Conservation (phyloP, 805 yeast genomes). For the Alloascoidea hylecoeti region DNA sequence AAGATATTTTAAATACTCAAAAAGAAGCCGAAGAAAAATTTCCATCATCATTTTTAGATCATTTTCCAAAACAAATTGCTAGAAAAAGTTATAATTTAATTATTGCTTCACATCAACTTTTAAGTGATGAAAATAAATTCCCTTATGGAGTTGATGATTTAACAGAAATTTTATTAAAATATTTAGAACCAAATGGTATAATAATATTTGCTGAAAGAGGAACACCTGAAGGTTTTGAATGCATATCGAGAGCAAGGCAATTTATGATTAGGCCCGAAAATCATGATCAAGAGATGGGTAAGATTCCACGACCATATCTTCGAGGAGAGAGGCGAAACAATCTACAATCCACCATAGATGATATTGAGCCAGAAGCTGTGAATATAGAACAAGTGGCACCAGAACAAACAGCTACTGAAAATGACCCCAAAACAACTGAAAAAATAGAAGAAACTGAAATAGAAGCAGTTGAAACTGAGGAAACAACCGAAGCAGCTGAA, state of each 20-base stretch:
- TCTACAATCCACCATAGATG: neutral
- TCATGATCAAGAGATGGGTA: conserved; percentile 24
- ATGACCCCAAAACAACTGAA: neutral
- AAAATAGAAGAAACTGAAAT: neutral
- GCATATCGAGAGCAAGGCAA: conserved; percentile 82
- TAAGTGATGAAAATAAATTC: conserved; percentile 42
- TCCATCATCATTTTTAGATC: neutral
- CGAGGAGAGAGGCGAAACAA: conserved; percentile 12
- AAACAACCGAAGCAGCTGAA: conserved; percentile 25
- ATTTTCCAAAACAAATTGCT: conserved; percentile 11
- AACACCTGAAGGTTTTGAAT: conserved; percentile 78
- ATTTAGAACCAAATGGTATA: conserved; percentile 68
- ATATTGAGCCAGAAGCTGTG: conserved; percentile 5
- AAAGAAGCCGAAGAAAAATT: conserved; percentile 23
- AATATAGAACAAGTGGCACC: too few relatives aligned
- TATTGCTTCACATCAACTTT: conserved; percentile 67
- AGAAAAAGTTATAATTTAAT: conserved; percentile 61
- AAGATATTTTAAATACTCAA: conserved; percentile 61
- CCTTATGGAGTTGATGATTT: conserved; percentile 65
- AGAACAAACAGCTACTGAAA: too few relatives aligned
- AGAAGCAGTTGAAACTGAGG: conserved; percentile 1
- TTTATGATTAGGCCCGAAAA: conserved; percentile 78
- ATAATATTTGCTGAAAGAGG: conserved; percentile 79
- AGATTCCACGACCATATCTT: conserved; percentile 11
- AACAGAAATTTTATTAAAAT: conserved; percentile 39